Conservation (phyloP, 306 rosid species). For the Rubus idaeus region DNA sequence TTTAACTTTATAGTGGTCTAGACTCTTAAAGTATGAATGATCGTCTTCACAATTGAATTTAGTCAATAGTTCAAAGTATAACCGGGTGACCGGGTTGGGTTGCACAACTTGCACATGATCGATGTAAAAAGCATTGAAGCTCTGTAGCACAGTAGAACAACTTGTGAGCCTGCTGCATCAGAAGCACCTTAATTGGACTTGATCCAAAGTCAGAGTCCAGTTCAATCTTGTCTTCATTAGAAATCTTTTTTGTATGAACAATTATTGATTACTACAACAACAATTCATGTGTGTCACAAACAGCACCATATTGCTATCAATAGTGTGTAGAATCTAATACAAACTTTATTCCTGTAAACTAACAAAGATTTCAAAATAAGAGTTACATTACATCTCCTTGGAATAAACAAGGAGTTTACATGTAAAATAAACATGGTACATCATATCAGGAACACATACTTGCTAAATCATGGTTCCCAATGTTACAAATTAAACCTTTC, state of each 20-base stretch:
- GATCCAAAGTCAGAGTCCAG: neutral
- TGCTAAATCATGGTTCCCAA: conserved; percentile 23
- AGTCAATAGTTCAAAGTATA: too few relatives aligned
- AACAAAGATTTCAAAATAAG: neutral
- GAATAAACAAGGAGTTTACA: conserved; percentile 15
- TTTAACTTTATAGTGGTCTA: too few relatives aligned
- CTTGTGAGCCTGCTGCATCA: too few relatives aligned
- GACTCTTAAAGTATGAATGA: too few relatives aligned
- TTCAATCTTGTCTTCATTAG: neutral
- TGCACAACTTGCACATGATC: too few relatives aligned
- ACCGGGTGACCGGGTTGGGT: too few relatives aligned
- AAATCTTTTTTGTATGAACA: neutral
- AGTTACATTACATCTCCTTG: conserved; percentile 8
- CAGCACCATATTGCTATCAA: neutral
- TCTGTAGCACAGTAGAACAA: too few relatives aligned
- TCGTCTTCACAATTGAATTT: too few relatives aligned
- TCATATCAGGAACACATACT: conserved; percentile 4
- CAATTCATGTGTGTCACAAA: neutral
- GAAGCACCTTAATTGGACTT: neutral
- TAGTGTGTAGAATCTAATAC: neutral
- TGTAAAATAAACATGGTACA: neutral
- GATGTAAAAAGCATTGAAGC: too few relatives aligned
- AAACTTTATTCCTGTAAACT: conserved; percentile 13
- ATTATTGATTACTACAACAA: neutral
- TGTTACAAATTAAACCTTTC: conserved; percentile 36